Evolutionary conservation across 2,329 filamentous ascomycete species (phyloP), one percentile per base, ranked within the genome.

Genomic region (Dothistroma septosporum): DNA sequence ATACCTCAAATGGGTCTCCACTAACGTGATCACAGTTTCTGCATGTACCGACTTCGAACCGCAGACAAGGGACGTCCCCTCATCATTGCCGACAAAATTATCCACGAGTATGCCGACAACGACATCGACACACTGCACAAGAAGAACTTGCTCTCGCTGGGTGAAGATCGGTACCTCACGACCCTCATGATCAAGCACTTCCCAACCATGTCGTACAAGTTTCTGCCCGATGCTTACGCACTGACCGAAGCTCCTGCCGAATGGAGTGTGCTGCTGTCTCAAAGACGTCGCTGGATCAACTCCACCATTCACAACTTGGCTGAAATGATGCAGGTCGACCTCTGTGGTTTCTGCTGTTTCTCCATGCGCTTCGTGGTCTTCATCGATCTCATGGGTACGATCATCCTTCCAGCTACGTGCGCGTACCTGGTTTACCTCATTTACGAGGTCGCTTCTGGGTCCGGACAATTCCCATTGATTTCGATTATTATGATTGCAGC

Each of bases 301-400:
- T 97, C 94, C 1, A 99, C 94, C 10, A 89, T 99, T 63, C 94
- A 99, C 82, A 99, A 99, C 75, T 77, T 99, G 73, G 89, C 88
- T 28, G 94, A 99, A 76, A 80, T 99, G 72, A 88, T 96, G 74
- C 88, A 88, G 70, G 83, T 99, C 52, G 92, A 99, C 72, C 88
- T 99, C 76, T 99, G 94, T 73, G 94, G 94, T 68, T 99, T 99
- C 86, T 99, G 94, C 79, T 96, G 94, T 79, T 99, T 99, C 82
- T 94, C 90, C 77, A 99, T 99, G 94, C 89, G 94, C 71, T 99
- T 99, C 77, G 85, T 99, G 61, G 92, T 99, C 67, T 96, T 99
- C 72, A 77, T 99, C 67, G 94, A 99, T 76, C 81, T 99, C 68
- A 81, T 99, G 65, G 94, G 90, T 59, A 99, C 94, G 1, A 78